Evolutionary conservation across 257 asterid genomes (phyloP), one percentile per base, ranked within the genome.

Genomic region (Knoxia roxburghii): DNA sequence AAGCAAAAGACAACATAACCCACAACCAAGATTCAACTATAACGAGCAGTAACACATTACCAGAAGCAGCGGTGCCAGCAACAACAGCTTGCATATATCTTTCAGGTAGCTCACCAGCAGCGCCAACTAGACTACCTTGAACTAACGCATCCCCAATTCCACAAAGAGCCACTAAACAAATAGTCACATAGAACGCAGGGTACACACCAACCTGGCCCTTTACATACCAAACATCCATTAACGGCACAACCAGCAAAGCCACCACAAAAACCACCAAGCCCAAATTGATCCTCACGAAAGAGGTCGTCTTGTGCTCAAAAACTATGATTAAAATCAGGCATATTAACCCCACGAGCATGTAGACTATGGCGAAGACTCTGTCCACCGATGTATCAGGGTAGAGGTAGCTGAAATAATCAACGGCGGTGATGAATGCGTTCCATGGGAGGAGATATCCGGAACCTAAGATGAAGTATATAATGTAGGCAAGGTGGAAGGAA

Each of bases 371-470:
- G 81, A 87, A 89, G 0, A 89, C 87, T 0, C 98, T 84, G 73
- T 92, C 96, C 35, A 89, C 91, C 48, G 95, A 78, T 2, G 78
- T 86, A 13, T 72, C 96, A 1, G 98, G 98, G 76, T 92, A 92
- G 39, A 92, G 96, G 82, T 82, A 85, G 58, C 78, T 46, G 84
- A 92, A 92, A 82, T 92, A 92, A 81, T 92, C 98, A 56, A 92
- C 97, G 85, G 95, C 97, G 8, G 96, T 92, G 89, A 89, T 84
- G 91, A 92, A 89, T 23, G 98, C 96, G 73, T 92, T 92, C 98
- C 98, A 92, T 32, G 97, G 97, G 63, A 92, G 79, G 55, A 92
- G 95, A 60, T 87, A 89, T 1, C 98, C 97, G 0, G 83, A 29
- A 49, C 98, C 98, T 37, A 92, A 71, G 1, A 93, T 86, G 84